A percentile compares a stretch with the other conserved stretches of the same genome.
These are phyloP conservation scores for Hippophae gyantsensis DNA, from an alignment of 306 rosid species.

Conservation along the genomic window DNA sequence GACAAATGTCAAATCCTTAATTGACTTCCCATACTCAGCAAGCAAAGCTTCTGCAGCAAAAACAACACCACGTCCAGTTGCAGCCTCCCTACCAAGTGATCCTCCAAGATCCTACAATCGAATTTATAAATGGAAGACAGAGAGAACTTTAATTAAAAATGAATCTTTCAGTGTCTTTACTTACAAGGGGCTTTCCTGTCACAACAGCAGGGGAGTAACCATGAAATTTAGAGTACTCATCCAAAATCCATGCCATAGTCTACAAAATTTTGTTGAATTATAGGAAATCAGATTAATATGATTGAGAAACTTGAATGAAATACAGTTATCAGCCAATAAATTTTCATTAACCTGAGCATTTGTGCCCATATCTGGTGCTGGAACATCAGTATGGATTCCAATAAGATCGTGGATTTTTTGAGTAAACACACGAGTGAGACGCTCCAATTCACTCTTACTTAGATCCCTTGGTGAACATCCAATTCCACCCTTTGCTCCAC, in stretches of 20 bases:
- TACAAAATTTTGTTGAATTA: slow-evolving; percentile 7
- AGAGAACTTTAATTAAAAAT: background rate
- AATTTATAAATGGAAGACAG: background rate
- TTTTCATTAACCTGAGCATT: slow-evolving; percentile 35
- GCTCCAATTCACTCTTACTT: slow-evolving; percentile 45
- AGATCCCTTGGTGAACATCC: slow-evolving; percentile 50
- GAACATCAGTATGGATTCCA: slow-evolving; percentile 54
- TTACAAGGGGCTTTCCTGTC: slow-evolving; percentile 58
- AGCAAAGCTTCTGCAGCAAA: slow-evolving; percentile 42
- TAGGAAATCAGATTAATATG: background rate
- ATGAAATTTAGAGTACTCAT: slow-evolving; percentile 58
- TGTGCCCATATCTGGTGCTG: slow-evolving; percentile 67
- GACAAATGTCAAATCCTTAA: slow-evolving; percentile 32
- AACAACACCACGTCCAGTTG: slow-evolving; percentile 47
- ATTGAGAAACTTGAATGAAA: background rate
- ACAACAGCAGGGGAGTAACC: slow-evolving; percentile 61
- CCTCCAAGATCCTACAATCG: slow-evolving; percentile 48
- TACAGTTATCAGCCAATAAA: background rate
- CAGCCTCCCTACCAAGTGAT: slow-evolving; percentile 50
- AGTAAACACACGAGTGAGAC: slow-evolving; percentile 56
- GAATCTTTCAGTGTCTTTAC: slow-evolving; percentile 4
- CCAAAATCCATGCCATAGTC: slow-evolving; percentile 69
- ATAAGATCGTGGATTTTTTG: slow-evolving; percentile 58
- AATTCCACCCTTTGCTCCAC: slow-evolving; percentile 67
- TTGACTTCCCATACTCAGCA: slow-evolving; percentile 39